phyloP scores from a whole-genome alignment of 495 filamentous ascomycete species.

The Penicillium bialowiezense region DNA sequence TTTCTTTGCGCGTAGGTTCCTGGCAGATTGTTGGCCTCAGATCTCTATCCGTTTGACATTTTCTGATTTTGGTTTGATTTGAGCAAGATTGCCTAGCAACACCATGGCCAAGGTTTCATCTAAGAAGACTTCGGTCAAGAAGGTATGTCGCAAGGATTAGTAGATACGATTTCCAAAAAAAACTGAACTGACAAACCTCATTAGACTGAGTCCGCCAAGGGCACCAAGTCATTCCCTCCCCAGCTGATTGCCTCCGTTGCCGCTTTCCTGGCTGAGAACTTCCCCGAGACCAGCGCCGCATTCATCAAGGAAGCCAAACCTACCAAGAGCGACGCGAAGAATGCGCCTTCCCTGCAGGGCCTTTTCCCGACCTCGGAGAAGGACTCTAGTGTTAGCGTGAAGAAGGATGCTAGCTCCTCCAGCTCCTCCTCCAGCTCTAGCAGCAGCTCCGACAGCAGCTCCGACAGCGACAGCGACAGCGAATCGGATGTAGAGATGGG shows the following conservation, averaged over 20 bases:
- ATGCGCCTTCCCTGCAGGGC: constrained; percentile 43
- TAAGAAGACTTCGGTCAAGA: constrained; percentile 35
- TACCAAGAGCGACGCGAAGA: constrained; percentile 30
- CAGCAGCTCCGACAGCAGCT: constrained; percentile 4
- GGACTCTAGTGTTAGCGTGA: constrained; percentile 26
- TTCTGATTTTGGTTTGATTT: not conserved
- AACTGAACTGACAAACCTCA: constrained; percentile 10
- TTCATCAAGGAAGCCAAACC: constrained; percentile 54
- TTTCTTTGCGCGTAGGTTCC: constrained; percentile 33
- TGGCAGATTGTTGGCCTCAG: constrained; percentile 15
- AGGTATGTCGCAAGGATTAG: constrained; percentile 26
- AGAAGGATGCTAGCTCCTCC: constrained; percentile 16
- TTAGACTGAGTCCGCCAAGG: constrained; percentile 18
- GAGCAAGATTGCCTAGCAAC: not conserved
- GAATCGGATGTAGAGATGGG: constrained; percentile 59
- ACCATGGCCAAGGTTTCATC: constrained; percentile 35
- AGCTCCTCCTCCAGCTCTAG: constrained; percentile 13
- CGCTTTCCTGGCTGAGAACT: constrained; percentile 63
- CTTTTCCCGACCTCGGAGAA: constrained; percentile 51
- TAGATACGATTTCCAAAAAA: not conserved
- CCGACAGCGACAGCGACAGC: constrained; percentile 7
- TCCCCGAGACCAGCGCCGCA: constrained; percentile 53
- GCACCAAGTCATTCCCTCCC: constrained; percentile 34
- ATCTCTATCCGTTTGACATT: constrained; percentile 1
- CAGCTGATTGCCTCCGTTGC: constrained; percentile 65